Conservation (phyloP, 768 basidiomycete species). For the Kondoa malvinella region DNA sequence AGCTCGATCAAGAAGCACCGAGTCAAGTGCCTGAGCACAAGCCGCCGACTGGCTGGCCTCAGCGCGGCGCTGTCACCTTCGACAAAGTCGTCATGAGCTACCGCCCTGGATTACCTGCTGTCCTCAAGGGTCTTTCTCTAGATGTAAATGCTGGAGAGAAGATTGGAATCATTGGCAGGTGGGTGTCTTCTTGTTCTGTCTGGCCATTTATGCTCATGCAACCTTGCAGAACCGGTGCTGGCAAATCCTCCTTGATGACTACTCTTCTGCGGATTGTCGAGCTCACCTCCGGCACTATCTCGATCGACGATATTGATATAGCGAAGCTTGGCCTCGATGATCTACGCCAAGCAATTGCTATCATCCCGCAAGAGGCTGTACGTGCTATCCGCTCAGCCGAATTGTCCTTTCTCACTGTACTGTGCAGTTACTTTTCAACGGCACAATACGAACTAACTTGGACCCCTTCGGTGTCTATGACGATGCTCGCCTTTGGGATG, state of each 20-base stretch:
- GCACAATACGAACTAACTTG: slow-evolving; percentile 55
- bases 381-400: slow-evolving; percentile 74
- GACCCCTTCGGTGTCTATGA: slow-evolving; percentile 73
- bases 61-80: slow-evolving; percentile 53
- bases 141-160: slow-evolving; percentile 60
- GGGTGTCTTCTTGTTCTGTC: slow-evolving; percentile 65
- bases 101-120: slow-evolving; percentile 69
- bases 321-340: slow-evolving; percentile 54
- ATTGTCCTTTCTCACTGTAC: background rate
- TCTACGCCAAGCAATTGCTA: slow-evolving; percentile 23
- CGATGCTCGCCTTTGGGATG: slow-evolving; percentile 71
- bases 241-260: slow-evolving; percentile 13
- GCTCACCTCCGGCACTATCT: slow-evolving; percentile 51
- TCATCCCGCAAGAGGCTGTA: slow-evolving; percentile 29
- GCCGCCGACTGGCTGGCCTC: slow-evolving; percentile 55
- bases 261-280: slow-evolving; percentile 45
- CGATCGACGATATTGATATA: slow-evolving; percentile 68
- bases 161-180: slow-evolving; percentile 71
- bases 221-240: slow-evolving; percentile 12
- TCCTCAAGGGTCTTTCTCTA: slow-evolving; percentile 67
- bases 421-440: slow-evolving; percentile 20
- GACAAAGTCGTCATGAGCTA: slow-evolving; percentile 62
- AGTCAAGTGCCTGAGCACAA: slow-evolving; percentile 47
- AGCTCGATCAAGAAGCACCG: slow-evolving; percentile 65
- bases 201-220: slow-evolving; percentile 5